A percentile compares a stretch with the other conserved stretches of the same genome.
Conservation (phyloP, 208 protist genomes). For the Vickermania ingenoplastis region DNA sequence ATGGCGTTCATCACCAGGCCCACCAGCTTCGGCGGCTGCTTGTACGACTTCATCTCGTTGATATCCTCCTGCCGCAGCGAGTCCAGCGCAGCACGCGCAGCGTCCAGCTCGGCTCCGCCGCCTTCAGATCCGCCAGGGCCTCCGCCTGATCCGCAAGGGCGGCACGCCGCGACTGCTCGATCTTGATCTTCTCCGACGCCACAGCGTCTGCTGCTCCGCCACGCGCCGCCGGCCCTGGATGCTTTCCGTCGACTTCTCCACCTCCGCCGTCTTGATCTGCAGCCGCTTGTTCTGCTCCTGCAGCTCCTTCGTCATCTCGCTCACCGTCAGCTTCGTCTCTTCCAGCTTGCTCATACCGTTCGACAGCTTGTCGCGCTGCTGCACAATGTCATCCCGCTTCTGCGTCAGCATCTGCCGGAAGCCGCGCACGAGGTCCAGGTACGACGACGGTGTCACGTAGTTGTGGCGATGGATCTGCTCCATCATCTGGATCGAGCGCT, state of each 20-base stretch:
- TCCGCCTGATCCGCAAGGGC: slow-evolving; percentile 84
- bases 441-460: slow-evolving; percentile 98
- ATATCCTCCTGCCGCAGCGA: slow-evolving; percentile 96
- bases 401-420: slow-evolving; percentile 91
- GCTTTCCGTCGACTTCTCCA: slow-evolving; percentile 82
- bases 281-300: slow-evolving; percentile 82
- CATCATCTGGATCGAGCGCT: slow-evolving; percentile 84
- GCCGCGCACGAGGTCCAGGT: slow-evolving; percentile 93
- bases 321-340: slow-evolving; percentile 88
- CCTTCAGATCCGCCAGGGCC: slow-evolving; percentile 93
- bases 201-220: slow-evolving; percentile 94
- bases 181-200: slow-evolving; percentile 91
- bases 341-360: slow-evolving; percentile 91
- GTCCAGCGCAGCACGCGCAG: slow-evolving; percentile 93
- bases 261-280: slow-evolving; percentile 82
- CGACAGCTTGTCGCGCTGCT: slow-evolving; percentile 96
- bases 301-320: slow-evolving; percentile 86
- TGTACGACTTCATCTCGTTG: slow-evolving; percentile 97
- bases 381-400: slow-evolving; percentile 89
- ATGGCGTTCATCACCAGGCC: slow-evolving; percentile 95
- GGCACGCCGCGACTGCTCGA: slow-evolving; percentile 88
- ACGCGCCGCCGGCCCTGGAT: slow-evolving; percentile 94
- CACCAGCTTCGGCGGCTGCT: slow-evolving; percentile 92
- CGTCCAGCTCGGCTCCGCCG: slow-evolving; percentile 94
- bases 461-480: slow-evolving; percentile 91